Evolutionary conservation across 169 alveolate species (phyloP).

Genomic region (Plasmodium cynomolgi): DNA sequence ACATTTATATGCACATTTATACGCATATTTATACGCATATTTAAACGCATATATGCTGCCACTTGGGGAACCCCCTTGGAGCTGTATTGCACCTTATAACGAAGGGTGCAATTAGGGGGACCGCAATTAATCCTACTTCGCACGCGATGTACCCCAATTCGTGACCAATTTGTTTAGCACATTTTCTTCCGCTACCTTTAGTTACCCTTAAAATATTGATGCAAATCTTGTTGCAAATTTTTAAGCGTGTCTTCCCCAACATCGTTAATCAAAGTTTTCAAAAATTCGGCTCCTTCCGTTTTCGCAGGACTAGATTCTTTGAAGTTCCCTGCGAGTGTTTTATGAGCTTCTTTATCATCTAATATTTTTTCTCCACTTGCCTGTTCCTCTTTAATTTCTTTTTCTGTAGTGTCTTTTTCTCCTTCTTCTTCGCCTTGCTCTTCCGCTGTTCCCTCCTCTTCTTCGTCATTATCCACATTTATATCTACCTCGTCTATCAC

Average conservation of each 20-base stretch:
- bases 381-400: neutral
- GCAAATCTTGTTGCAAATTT: neutral
- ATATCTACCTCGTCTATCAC: neutral
- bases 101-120: neutral
- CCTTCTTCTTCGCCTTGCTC: neutral
- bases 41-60: neutral
- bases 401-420: neutral
- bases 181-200: neutral
- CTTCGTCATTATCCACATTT: neutral
- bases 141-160: neutral
- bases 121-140: neutral
- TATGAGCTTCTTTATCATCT: neutral
- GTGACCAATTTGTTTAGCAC: neutral
- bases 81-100: neutral
- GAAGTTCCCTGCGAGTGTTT: neutral
- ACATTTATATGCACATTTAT: neutral
- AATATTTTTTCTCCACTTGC: neutral
- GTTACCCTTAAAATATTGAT: neutral
- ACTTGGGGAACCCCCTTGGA: neutral
- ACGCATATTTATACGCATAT: neutral
- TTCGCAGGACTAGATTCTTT: neutral
- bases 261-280: neutral
- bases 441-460: neutral
- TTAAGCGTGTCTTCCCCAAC: neutral
- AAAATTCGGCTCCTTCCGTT: neutral